These are phyloP conservation scores for Hortaea sp. DNA, from an alignment of 2,329 filamentous ascomycete species.

Conservation along the genomic window DNA sequence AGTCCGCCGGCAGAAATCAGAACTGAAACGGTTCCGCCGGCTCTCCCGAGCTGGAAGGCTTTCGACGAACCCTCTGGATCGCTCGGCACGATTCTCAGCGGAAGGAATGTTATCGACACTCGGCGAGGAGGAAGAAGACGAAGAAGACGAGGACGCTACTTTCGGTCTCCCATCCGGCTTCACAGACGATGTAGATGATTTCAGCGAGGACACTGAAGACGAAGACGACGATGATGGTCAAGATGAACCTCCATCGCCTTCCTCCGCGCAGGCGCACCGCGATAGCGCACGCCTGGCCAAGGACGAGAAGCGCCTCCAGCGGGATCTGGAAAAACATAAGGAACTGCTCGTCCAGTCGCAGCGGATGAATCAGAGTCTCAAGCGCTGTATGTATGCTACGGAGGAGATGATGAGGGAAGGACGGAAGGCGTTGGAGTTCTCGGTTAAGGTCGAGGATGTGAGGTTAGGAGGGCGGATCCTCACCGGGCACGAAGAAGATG, in stretches of 20 bases:
- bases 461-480: conserved; percentile 74
- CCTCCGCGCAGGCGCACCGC: conserved; percentile 25
- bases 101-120: conserved; percentile 17
- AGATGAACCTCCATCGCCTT: conserved; percentile 4
- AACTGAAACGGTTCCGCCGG: conserved; percentile 76
- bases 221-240: conserved; percentile 9
- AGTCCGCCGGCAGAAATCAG: conserved; percentile 79
- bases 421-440: conserved; percentile 75
- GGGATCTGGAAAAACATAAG: conserved; percentile 81
- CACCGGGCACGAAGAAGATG: conserved; percentile 43
- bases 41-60: conserved; percentile 72
- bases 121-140: conserved; percentile 27
- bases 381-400: conserved; percentile 78
- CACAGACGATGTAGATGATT: conserved; percentile 15
- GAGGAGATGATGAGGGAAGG: conserved; percentile 85
- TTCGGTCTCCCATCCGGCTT: conserved; percentile 17
- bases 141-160: conserved; percentile 16
- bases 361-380: conserved; percentile 90
- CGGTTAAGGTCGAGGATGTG: conserved; percentile 68
- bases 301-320: conserved; percentile 73
- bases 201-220: conserved; percentile 18
- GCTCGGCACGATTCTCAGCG: conserved; percentile 27
- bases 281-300: conserved; percentile 49
- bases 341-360: conserved; percentile 82
- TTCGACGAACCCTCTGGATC: conserved; percentile 39